Evolutionary conservation across 2,329 filamentous ascomycete species (phyloP).

Genomic region (Talaromyces pinophilus): DNA sequence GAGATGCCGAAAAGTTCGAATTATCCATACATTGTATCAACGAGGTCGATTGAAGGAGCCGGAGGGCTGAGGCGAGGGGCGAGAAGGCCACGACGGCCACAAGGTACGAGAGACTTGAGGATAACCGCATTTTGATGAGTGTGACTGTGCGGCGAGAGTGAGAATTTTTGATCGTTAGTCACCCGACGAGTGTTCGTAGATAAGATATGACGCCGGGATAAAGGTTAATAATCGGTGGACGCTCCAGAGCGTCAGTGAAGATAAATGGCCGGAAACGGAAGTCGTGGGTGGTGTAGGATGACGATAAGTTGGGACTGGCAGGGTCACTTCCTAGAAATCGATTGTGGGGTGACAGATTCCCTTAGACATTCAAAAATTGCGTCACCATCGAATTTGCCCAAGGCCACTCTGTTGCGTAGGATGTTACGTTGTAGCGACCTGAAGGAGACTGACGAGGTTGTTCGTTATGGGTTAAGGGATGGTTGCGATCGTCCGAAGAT

Average conservation of each 20-base stretch:
- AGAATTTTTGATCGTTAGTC: not conserved
- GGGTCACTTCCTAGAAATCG: constrained; percentile 11
- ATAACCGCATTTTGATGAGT: constrained; percentile 33
- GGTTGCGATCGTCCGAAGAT: constrained; percentile 6
- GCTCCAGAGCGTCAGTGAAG: constrained; percentile 18
- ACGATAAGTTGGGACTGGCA: not conserved
- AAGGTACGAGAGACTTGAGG: constrained; percentile 38
- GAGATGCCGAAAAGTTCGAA: constrained; percentile 80
- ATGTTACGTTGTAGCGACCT: constrained; percentile 14
- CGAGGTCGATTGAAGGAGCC: constrained; percentile 76
- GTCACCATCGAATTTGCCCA: constrained; percentile 18
- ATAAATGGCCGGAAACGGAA: constrained; percentile 19
- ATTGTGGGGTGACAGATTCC: constrained; percentile 12
- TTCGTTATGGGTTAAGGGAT: constrained; percentile 5
- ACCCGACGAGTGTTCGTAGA: not conserved
- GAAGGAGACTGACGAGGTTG: not conserved
- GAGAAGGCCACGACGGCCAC: constrained; percentile 42
- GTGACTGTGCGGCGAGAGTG: not conserved
- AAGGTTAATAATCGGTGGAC: not conserved
- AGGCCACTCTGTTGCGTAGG: constrained; percentile 8
- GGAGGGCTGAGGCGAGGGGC: constrained; percentile 61
- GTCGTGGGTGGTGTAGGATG: constrained; percentile 16
- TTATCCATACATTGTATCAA: constrained; percentile 82
- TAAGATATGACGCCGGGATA: not conserved
- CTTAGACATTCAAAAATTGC: constrained; percentile 11